phyloP scores from a whole-genome alignment of 2,329 filamentous ascomycete genomes.

The Colletotrichum sp. region DNA sequence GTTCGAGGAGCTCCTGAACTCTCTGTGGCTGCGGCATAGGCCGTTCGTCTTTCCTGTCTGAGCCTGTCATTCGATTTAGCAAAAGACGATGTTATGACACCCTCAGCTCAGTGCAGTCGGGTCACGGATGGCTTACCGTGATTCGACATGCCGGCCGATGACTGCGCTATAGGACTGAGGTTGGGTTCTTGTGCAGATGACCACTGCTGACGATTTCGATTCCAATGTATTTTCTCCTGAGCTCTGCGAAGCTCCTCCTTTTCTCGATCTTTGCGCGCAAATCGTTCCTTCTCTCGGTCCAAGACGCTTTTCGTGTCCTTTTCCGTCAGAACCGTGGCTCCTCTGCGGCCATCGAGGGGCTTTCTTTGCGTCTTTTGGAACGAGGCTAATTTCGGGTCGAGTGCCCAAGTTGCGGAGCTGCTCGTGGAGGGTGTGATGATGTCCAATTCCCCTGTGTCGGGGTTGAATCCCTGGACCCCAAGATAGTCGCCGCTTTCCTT shows the following conservation, averaged over 20 bases:
- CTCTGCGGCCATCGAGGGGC: constrained; percentile 36
- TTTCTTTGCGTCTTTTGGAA: constrained; percentile 37
- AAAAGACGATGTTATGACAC: background rate
- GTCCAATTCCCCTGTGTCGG: constrained; percentile 58
- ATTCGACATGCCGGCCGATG: constrained; percentile 22
- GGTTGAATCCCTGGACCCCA: constrained; percentile 64
- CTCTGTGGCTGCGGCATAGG: background rate
- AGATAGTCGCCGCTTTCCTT: constrained; percentile 64
- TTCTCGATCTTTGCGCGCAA: constrained; percentile 47
- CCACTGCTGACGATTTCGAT: constrained; percentile 51
- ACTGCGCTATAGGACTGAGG: constrained; percentile 55
- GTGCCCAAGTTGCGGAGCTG: constrained; percentile 37
- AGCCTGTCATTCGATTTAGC: background rate
- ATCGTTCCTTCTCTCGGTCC: constrained; percentile 38
- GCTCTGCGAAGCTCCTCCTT: constrained; percentile 42
- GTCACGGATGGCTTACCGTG: constrained; percentile 4
- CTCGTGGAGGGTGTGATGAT: constrained; percentile 55
- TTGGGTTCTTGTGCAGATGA: constrained; percentile 55
- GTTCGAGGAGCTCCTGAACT: constrained; percentile 17
- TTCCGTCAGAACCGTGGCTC: constrained; percentile 51
- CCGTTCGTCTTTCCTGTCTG: background rate
- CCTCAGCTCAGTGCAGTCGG: background rate
- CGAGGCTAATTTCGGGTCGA: constrained; percentile 31
- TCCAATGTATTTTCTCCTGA: constrained; percentile 46
- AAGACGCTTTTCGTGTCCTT: constrained; percentile 40